Percentiles rank a stretch among this genome's conserved stretches.
These are phyloP conservation scores for Candida tibetensis DNA, from an alignment of 805 yeast genomes.

Conservation along the genomic window DNA sequence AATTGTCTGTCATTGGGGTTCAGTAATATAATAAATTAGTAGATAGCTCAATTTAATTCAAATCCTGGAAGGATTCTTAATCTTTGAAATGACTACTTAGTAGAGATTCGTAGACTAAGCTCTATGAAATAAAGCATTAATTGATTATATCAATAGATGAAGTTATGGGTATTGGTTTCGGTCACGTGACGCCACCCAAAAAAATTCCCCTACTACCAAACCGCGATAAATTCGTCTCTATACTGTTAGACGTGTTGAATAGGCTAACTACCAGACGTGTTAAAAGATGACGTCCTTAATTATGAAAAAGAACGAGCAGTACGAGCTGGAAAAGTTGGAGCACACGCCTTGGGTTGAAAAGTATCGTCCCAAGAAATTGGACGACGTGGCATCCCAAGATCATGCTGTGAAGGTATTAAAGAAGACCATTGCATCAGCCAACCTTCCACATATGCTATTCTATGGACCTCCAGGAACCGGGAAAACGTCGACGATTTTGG, in stretches of 20 bases:
- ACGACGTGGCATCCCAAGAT: slow-evolving; percentile 89
- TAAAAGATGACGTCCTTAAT: slow-evolving; percentile 8
- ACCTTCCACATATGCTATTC: slow-evolving; percentile 87
- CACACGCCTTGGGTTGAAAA: slow-evolving; percentile 92
- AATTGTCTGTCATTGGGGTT: slow-evolving; percentile 84
- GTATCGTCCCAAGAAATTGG: slow-evolving; percentile 77
- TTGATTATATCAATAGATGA: no score
- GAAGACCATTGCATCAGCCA: slow-evolving; percentile 73
- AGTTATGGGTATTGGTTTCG: no score
- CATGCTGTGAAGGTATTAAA: slow-evolving; percentile 82
- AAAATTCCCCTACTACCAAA: no score
- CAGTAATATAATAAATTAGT: no score
- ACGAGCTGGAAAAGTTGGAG: slow-evolving; percentile 42
- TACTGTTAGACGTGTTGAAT: no score
- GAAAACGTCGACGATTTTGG: slow-evolving; percentile 83
- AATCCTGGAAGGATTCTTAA: background rate
- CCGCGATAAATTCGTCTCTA: no score
- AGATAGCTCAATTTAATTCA: background rate
- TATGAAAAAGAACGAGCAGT: slow-evolving; percentile 15
- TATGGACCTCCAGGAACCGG: slow-evolving; percentile 97
- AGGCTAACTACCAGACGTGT: background rate
- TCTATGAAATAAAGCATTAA: no score
- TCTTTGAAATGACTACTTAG: background rate
- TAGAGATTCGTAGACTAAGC: no score
- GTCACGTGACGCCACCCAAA: no score